A percentile compares a stretch with the other conserved stretches of the same genome.
phyloP scores from a whole-genome alignment of 1,139 yeast genomes.

The Blastobotrys raffinosifermentans region DNA sequence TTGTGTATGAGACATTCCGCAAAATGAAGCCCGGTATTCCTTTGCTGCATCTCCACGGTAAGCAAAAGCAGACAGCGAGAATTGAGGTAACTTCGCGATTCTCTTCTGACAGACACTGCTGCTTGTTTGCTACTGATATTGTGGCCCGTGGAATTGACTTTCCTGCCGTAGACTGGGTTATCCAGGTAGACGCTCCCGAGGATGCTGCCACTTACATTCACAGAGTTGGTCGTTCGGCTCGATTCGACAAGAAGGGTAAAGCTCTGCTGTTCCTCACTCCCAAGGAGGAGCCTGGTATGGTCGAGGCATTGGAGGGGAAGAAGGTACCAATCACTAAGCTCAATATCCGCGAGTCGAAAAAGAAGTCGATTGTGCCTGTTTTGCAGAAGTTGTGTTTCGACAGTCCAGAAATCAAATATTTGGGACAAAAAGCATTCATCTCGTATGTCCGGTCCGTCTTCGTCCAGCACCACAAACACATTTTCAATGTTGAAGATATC shows the following conservation, averaged over 20 bases:
- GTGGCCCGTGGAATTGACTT: slow-evolving; percentile 97
- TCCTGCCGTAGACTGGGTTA: slow-evolving; percentile 96
- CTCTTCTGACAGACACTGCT: slow-evolving; percentile 78
- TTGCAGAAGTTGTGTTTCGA: slow-evolving; percentile 86
- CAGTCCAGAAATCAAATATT: slow-evolving; percentile 83
- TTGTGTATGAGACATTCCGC: slow-evolving; percentile 83
- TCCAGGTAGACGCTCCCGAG: slow-evolving; percentile 95
- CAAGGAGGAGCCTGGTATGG: slow-evolving; percentile 72
- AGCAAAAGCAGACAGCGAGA: slow-evolving; percentile 91
- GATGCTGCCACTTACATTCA: slow-evolving; percentile 93
- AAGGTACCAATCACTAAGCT: slow-evolving; percentile 67
- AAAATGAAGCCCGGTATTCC: slow-evolving; percentile 96
- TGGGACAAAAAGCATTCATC: slow-evolving; percentile 93
- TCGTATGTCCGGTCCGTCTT: slow-evolving; percentile 82
- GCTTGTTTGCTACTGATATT: slow-evolving; percentile 92
- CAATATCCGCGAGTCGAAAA: slow-evolving; percentile 70
- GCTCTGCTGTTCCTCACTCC: slow-evolving; percentile 81
- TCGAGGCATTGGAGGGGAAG: slow-evolving; percentile 54
- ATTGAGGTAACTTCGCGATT: slow-evolving; percentile 84
- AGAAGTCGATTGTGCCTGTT: slow-evolving; percentile 74
- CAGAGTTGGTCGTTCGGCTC: slow-evolving; percentile 93
- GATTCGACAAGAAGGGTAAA: slow-evolving; percentile 86
- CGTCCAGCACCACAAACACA: slow-evolving; percentile 80
- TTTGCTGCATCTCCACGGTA: slow-evolving; percentile 83
- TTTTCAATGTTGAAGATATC: slow-evolving; percentile 63